phyloP scores from a whole-genome alignment of 768 basidiomycete genomes.

The Paxillus involutus region DNA sequence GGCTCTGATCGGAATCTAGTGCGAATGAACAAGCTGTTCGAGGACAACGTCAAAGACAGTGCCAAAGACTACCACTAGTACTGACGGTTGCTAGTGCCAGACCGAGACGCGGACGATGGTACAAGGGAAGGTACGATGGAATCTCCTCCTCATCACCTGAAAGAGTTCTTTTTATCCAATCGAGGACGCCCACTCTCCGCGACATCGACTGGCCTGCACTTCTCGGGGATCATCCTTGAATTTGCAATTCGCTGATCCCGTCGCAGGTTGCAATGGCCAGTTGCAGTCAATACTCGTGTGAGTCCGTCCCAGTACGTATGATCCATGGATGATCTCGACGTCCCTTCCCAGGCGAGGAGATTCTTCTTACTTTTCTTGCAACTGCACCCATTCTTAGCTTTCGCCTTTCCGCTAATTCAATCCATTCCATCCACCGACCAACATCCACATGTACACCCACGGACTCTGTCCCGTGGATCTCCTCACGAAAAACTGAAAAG shows the following conservation, averaged over 20 bases:
- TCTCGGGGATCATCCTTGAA: not conserved
- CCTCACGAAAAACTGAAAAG: conserved; percentile 1
- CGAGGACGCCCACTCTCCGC: not conserved
- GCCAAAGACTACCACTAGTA: no score
- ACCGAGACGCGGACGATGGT: not conserved
- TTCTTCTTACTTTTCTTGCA: not conserved
- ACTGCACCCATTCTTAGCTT: not conserved
- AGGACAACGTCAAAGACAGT: not conserved
- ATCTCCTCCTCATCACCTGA: not conserved
- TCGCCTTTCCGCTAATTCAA: conserved; percentile 2
- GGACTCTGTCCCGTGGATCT: conserved; percentile 6
- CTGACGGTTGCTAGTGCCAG: no score
- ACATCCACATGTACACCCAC: no score
- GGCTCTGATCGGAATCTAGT: no score
- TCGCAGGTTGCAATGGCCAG: not conserved
- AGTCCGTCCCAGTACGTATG: no score
- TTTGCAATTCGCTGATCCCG: not conserved
- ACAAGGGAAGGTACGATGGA: not conserved
- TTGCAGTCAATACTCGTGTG: not conserved
- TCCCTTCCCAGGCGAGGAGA: not conserved
- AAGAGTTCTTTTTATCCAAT: not conserved
- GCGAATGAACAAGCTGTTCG: not conserved
- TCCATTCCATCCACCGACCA: not conserved
- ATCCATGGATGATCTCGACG: no score
- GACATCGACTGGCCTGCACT: no score